Evolutionary conservation across 192 early-diverging fungal genomes (phyloP).

Genomic region (Entomortierella beljakovae): DNA sequence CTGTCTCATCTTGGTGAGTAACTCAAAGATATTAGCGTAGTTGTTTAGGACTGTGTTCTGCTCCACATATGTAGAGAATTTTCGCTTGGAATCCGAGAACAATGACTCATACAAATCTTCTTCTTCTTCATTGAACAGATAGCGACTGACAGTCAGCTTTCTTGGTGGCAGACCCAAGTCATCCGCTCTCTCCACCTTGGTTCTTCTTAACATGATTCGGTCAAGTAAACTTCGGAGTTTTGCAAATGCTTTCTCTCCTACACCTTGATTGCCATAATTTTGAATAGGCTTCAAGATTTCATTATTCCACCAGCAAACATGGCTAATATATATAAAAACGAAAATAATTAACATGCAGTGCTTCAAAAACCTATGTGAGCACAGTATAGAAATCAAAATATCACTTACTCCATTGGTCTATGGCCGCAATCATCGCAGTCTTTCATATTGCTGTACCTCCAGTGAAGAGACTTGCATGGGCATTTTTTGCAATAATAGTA

Average conservation of each 20-base stretch:
- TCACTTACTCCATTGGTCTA: conserved; percentile 66
- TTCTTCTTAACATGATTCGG: conserved; percentile 90
- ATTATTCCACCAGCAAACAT: conserved; percentile 90
- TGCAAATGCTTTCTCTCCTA: conserved; percentile 72
- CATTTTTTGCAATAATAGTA: conserved; percentile 91
- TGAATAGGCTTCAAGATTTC: conserved; percentile 95
- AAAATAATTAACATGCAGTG: neutral
- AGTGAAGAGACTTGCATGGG: conserved; percentile 72
- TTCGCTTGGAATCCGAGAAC: conserved; percentile 77
- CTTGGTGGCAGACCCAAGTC: conserved; percentile 91
- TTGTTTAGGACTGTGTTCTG: conserved; percentile 89
- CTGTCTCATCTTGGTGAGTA: conserved; percentile 89
- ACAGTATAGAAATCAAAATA: neutral
- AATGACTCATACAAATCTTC: conserved; percentile 91
- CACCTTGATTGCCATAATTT: conserved; percentile 69
- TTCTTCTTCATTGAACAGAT: conserved; percentile 90
- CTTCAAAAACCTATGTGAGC: neutral
- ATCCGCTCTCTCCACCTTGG: conserved; percentile 88
- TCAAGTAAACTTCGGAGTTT: conserved; percentile 84
- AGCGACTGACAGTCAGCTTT: conserved; percentile 80
- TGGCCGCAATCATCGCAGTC: conserved; percentile 69
- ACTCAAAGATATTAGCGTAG: conserved; percentile 94
- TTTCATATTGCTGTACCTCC: conserved; percentile 69
- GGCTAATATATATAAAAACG: conserved; percentile 32
- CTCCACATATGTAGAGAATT: conserved; percentile 86